Evolutionary conservation across 208 protist species (phyloP).

Genomic region (Acanthamoeba royreba): DNA sequence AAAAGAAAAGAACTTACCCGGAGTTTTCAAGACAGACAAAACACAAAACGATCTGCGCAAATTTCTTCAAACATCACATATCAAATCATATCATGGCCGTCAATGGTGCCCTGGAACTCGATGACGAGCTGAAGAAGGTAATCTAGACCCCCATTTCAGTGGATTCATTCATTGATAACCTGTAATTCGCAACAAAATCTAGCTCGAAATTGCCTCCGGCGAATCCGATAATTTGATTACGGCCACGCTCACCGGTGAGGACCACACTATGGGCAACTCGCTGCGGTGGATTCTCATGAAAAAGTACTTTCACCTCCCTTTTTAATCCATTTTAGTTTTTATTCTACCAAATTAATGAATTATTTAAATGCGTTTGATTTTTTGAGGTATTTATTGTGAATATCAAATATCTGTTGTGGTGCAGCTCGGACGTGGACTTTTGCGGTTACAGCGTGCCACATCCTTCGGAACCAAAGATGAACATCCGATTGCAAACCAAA

Average conservation of each 20-base stretch:
- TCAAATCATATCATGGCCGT: too few relatives aligned
- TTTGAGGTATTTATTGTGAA: not conserved
- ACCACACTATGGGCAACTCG: slow-evolving; percentile 40
- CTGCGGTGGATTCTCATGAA: slow-evolving; percentile 35
- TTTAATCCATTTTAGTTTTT: not conserved
- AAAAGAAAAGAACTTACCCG: too few relatives aligned
- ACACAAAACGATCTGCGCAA: too few relatives aligned
- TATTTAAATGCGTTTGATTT: not conserved
- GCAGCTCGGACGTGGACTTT: slow-evolving; percentile 35
- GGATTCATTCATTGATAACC: not conserved
- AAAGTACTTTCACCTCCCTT: not conserved
- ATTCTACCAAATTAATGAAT: not conserved
- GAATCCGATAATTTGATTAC: slow-evolving; percentile 20
- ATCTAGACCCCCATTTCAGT: not conserved
- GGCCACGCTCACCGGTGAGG: not conserved
- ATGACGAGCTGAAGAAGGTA: not conserved
- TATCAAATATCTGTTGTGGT: not conserved
- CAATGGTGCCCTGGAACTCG: not conserved
- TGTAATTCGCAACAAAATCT: not conserved
- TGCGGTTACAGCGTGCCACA: slow-evolving; percentile 47
- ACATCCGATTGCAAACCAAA: not conserved
- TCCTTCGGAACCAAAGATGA: slow-evolving; percentile 32
- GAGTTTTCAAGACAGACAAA: too few relatives aligned
- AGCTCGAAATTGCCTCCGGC: not conserved
- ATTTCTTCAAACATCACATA: too few relatives aligned